Base-by-base conservation (phyloP, 2,329 filamentous ascomycete genomes). In the Triangularia setosa region DNA sequence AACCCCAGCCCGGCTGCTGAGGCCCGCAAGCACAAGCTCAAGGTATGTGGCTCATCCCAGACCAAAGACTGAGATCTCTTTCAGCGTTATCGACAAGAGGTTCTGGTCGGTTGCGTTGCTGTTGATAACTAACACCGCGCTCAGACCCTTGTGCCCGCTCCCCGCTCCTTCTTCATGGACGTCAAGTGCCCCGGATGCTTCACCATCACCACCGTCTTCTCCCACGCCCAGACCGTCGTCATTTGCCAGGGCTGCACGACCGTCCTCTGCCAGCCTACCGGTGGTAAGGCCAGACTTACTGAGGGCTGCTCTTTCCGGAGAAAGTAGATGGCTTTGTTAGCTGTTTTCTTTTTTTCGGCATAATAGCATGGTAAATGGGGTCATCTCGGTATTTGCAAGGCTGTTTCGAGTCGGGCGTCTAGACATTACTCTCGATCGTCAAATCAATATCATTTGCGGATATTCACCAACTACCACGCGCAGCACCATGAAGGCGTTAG, bases 111-210 rank as follows among this genome's bases (percentile, higher is more conserved):
- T 18, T 23, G 35, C 27, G 27, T 48, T 40, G 54, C n/a, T 44
- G 40, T 60, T 25, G 60, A 62, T 60, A 28, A n/a, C 65, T 69
- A 58, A 68, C 67, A 61, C 2, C 27, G 52, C 28, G 54, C 62
- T 69, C 73, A 96, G 93, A 93, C 87, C 74, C 91, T 99, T 77
- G 95, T 99, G 80, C 95, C 95, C 77, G 90, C 88, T 73, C 95
- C 95, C 77, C 92, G 95, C 81, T 98, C 94, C 74, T 99, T 98
- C 91, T 99, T 99, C 92, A 99, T 99, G 95, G 95, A 99, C 81
- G 95, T 99, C 87, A 99, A 99, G 91, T 99, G 95, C 91, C 95
- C 95, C 81, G 95, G 95, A 78, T 99, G 95, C 92, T 99, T 98
- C 90, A 97, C 93, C 83, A 99, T 99, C 89, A 99, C 95, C 82